These are phyloP conservation scores for Exobasidium rhododendri DNA, from an alignment of 1,284 basidiomycete genomes.

Conservation along the genomic window DNA sequence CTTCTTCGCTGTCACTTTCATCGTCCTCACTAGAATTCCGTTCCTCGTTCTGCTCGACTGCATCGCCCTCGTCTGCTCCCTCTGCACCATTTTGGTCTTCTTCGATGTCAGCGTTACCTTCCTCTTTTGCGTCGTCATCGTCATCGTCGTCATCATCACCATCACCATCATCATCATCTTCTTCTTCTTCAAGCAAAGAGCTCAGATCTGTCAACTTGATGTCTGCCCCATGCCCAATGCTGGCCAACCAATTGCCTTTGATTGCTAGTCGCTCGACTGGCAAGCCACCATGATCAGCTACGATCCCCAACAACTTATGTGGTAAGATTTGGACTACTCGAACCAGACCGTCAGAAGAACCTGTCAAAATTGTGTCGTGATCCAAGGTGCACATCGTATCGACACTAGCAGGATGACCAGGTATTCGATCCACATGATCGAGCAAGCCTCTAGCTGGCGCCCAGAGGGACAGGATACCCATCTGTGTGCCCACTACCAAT, in stretches of 20 bases:
- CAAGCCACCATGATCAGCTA: conserved; percentile 78
- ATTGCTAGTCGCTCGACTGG: conserved; percentile 80
- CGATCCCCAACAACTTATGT: conserved; percentile 81
- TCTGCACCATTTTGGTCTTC: conserved; percentile 17
- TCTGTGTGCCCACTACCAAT: conserved; percentile 80
- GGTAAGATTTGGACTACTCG: conserved; percentile 85
- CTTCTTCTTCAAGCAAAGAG: conserved; percentile 59
- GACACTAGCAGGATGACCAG: conserved; percentile 70
- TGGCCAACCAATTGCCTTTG: conserved; percentile 77
- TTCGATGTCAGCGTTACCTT: conserved; percentile 13
- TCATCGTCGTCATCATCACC: conserved; percentile 17
- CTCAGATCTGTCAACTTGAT: conserved; percentile 78
- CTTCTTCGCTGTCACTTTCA: conserved; percentile 10
- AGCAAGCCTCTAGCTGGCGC: conserved; percentile 80
- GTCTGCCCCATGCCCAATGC: conserved; percentile 84
- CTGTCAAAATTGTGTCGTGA: conserved; percentile 70
- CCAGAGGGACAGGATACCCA: conserved; percentile 87
- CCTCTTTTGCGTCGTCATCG: neutral
- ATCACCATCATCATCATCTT: conserved; percentile 27
- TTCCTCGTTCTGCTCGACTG: neutral
- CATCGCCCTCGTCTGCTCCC: conserved; percentile 1
- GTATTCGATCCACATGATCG: conserved; percentile 88
- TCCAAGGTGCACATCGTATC: conserved; percentile 68
- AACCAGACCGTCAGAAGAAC: conserved; percentile 86
- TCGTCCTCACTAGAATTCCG: conserved; percentile 15